Evolutionary conservation across 2,329 filamentous ascomycete genomes (phyloP).

Genomic region (Ophiostoma ips): DNA sequence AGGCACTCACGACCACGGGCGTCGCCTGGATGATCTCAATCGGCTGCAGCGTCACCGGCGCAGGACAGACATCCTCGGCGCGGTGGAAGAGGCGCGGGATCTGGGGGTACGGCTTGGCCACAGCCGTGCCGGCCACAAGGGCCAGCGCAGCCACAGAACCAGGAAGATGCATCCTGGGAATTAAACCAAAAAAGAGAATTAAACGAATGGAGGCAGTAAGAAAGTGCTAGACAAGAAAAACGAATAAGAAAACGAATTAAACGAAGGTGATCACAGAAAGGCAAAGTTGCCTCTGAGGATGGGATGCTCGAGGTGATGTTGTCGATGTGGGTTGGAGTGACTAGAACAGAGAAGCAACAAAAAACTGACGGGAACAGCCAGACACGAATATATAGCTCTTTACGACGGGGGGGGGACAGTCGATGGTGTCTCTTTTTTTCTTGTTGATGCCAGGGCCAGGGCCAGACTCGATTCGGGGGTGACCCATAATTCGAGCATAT

Average conservation of each 20-base stretch:
- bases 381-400: constrained; percentile 6
- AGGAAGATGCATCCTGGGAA: constrained; percentile 1
- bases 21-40: constrained; percentile 9
- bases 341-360: neutral
- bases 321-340: neutral
- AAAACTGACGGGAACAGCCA: neutral
- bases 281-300: neutral
- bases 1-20: constrained; percentile 7
- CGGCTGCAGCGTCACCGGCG: constrained; percentile 11
- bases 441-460: neutral
- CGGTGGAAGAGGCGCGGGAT: neutral
- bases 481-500: neutral
- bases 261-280: neutral
- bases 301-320: neutral
- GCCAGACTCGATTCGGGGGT: neutral
- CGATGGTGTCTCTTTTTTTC: too few relatives aligned
- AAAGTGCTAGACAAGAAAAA: neutral
- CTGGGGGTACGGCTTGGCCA: constrained; percentile 1
- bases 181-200: neutral
- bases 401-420: neutral
- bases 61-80: constrained; percentile 6
- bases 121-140: constrained; percentile 3
- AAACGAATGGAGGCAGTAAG: neutral
- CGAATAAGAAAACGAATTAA: neutral
- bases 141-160: constrained; percentile 3